Base-by-base conservation (phyloP, 768 basidiomycete species). In the Termitomyces bulborhizus region DNA sequence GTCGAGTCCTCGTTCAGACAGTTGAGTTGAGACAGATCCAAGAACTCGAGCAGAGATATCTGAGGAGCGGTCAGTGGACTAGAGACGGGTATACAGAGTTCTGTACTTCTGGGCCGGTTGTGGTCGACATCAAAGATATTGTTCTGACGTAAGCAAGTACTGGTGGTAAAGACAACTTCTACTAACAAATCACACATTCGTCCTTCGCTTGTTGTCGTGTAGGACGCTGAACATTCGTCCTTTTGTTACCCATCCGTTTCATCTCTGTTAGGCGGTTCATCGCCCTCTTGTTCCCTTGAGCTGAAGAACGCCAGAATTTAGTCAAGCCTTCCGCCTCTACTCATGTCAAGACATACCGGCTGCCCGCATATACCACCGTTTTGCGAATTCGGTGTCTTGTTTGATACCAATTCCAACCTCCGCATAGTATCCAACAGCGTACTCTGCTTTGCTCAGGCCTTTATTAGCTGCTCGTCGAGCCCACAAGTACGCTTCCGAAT, bases 401-500 rank as follows among this genome's bases (percentile, higher is more conserved):
- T 96, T 96, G 68, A 96, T 88, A 32, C 97, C 97, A 61, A 99
- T 99, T 3, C 95, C 97, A 11, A 95, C 88, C 70, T 98, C 97
- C 0, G 93, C 92, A 69, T 98, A 99, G 71, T 98, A 97, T 26
- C 96, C 97, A 18, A 98, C 96, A 9, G 97, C 97, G 72, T 98
- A 99, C 71, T 99, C 97, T 0, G 97, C 97, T 70, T 97, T 98
- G 67, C 88, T 88, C 63, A 97, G 66, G 6, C 96, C 97, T 71
- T 97, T 98, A 70, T 98, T 97, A 24, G 94, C 97, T 16, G 95
- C 94, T 52, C 92, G 82, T 32, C 95, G 79, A 11, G 96, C 97
- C 97, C 97, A 99, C 40, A 99, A 71, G 70, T 97, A 99, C n/a
- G 97, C 97, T 69, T 99, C 97, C 2, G 89, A 90, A 69, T 99